Evolutionary conservation across 306 rosid genomes (phyloP).

Genomic region (Cicer bijugum): DNA sequence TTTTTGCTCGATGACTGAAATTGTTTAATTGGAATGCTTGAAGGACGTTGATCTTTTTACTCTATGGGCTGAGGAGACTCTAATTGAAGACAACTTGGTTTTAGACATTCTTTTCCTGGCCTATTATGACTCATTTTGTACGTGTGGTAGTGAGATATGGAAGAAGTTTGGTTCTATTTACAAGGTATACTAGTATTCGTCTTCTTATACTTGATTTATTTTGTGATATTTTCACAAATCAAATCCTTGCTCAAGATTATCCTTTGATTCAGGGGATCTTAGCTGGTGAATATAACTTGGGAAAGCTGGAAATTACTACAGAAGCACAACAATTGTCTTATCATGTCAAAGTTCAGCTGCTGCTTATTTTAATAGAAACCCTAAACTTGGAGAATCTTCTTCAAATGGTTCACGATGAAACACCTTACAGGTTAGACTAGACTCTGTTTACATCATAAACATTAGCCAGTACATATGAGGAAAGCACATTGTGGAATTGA

Average conservation of each 20-base stretch:
- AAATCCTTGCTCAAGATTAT: slow-evolving; percentile 43
- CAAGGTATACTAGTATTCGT: slow-evolving; percentile 61
- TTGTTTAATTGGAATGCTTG: slow-evolving; percentile 43
- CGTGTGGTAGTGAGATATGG: slow-evolving; percentile 74
- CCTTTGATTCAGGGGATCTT: slow-evolving; percentile 68
- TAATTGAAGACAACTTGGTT: slow-evolving; percentile 86
- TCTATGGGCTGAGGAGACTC: slow-evolving; percentile 96
- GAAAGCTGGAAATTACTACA: slow-evolving; percentile 71
- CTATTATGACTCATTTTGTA: slow-evolving; percentile 80
- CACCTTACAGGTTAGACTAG: slow-evolving; percentile 72
- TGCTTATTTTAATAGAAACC: slow-evolving; percentile 82
- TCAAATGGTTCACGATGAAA: slow-evolving; percentile 94
- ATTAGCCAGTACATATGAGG: slow-evolving; percentile 24
- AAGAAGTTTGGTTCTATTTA: slow-evolving; percentile 65
- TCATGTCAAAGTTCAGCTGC: slow-evolving; percentile 76
- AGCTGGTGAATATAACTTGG: slow-evolving; percentile 74
- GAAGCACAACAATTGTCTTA: slow-evolving; percentile 66
- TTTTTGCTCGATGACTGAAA: slow-evolving; percentile 39
- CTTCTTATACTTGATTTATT: slow-evolving; percentile 36
- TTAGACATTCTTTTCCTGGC: slow-evolving; percentile 87
- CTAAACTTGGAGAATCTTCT: slow-evolving; percentile 85
- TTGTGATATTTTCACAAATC: slow-evolving; percentile 25
- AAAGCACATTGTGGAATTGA: slow-evolving; percentile 17
- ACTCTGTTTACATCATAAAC: slow-evolving; percentile 33
- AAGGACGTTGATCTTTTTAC: slow-evolving; percentile 90